Base-by-base conservation (phyloP, 2,329 filamentous ascomycete genomes). In the Moelleriella libera region DNA sequence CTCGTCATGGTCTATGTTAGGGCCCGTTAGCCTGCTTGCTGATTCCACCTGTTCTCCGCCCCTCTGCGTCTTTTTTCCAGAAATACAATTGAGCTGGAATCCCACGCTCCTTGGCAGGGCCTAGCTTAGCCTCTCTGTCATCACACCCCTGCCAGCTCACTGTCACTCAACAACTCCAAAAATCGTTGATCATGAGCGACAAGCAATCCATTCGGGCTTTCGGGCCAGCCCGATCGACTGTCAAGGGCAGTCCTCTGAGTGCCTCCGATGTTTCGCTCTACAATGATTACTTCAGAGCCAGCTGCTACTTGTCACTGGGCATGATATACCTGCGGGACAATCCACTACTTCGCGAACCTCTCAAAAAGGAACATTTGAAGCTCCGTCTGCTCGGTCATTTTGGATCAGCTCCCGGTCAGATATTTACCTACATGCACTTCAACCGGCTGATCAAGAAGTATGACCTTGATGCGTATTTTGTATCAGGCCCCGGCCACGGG, bases 361-460 rank as follows among this genome's bases (percentile, higher is more conserved):
- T 87, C 53, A 77, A 77, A 54, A 67, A 75, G 32, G 78, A 85
- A 47, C 81, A 88, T 58, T 70, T 88, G 66, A 89, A 89, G 66
- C 71, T 75, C 50, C 78, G 85, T 53, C 69, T 88, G 7, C 70
- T 89, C 2, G 85, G 85, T 40, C 85, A 89, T 60, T 89, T 85
- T 72, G 85, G 85, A 47, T 86, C 82, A 3, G 83, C 85, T 45
- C 80, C 85, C n/a, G 85, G 84, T 11, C 85, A 88, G 63, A 80
- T 83, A 49, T 88, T 89, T 64, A 85, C 83, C 34, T 88, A 81
- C 63, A 85, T 88, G 68, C 84, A 88, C 66, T 83, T 87, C 72
- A 88, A 88, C 64, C 80, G 83, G 34, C 68, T 88, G 50, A 87
- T 88, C 70, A 87, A 84, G 63, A 88, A 88, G 64, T 84, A 87